Evolutionary conservation across 108 stramenopile species (phyloP).

Genomic region (Pseudonitzschia pungens): DNA sequence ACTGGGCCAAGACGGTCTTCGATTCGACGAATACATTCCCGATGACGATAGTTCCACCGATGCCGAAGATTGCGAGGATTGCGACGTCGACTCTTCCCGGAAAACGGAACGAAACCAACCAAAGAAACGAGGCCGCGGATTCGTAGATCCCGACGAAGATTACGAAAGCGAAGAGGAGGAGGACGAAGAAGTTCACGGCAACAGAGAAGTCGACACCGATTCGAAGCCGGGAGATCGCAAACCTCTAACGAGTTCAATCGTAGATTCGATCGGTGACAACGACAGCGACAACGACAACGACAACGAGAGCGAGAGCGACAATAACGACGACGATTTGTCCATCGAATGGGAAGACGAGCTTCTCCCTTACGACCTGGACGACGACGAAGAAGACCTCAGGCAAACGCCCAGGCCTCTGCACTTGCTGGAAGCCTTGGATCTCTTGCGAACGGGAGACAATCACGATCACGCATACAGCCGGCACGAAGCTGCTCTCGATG

Average conservation of each 20-base stretch:
- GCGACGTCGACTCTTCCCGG: not conserved
- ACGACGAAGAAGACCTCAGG: slow-evolving; percentile 79
- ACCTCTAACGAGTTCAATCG: slow-evolving; percentile 8
- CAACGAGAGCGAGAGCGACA: too few relatives aligned
- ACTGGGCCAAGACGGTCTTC: slow-evolving; percentile 51
- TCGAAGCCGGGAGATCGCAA: not conserved
- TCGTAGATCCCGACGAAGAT: slow-evolving; percentile 48
- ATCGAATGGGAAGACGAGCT: slow-evolving; percentile 53
- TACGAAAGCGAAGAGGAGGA: slow-evolving; percentile 37
- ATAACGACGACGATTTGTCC: slow-evolving; percentile 33
- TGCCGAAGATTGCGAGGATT: not conserved
- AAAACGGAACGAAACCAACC: not conserved
- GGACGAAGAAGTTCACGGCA: too few relatives aligned
- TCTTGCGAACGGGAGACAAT: slow-evolving; percentile 60
- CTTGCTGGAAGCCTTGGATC: slow-evolving; percentile 65
- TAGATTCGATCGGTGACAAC: not conserved
- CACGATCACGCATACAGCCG: slow-evolving; percentile 63
- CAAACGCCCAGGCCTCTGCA: slow-evolving; percentile 59
- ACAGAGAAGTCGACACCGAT: too few relatives aligned
- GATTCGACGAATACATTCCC: slow-evolving; percentile 72
- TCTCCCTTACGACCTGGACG: slow-evolving; percentile 55
- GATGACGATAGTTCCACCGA: not conserved
- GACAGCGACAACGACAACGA: slow-evolving; percentile 43
- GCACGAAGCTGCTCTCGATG: slow-evolving; percentile 57
- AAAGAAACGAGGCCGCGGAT: slow-evolving; percentile 10